phyloP scores from a whole-genome alignment of 768 basidiomycete genomes.

The Boletus rufocinnamomeus region DNA sequence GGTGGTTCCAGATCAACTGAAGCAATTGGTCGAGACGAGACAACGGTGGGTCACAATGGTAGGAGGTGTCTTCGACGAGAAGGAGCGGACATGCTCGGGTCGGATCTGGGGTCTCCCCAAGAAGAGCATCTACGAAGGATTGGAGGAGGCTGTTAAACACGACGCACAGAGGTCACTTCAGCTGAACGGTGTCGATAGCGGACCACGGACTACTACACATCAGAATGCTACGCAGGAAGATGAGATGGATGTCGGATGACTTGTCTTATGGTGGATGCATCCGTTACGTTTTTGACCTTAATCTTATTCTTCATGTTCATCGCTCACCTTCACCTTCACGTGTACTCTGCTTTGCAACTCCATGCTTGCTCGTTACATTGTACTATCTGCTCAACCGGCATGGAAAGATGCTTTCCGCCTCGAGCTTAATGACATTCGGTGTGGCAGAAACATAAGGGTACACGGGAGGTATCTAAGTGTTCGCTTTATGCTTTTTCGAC shows the following conservation, averaged over 20 bases:
- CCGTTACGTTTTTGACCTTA: slow-evolving; percentile 11
- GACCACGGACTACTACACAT: slow-evolving; percentile 34
- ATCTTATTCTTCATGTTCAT: slow-evolving; percentile 34
- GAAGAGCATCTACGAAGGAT: slow-evolving; percentile 72
- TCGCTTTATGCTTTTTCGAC: slow-evolving; percentile 46
- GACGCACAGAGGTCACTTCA: slow-evolving; percentile 33
- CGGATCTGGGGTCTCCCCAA: slow-evolving; percentile 77
- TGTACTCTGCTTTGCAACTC: slow-evolving; percentile 28
- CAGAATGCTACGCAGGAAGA: slow-evolving; percentile 53
- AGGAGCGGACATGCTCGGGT: slow-evolving; percentile 65
- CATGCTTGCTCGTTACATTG: slow-evolving; percentile 26
- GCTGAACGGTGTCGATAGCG: slow-evolving; percentile 22
- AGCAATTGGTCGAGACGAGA: slow-evolving; percentile 72
- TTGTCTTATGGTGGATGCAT: slow-evolving; percentile 1
- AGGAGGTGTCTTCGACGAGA: slow-evolving; percentile 72
- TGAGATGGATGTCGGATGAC: slow-evolving; percentile 70
- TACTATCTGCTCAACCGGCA: slow-evolving; percentile 18
- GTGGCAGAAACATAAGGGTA: not conserved
- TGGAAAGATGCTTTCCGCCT: slow-evolving; percentile 9
- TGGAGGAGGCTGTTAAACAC: slow-evolving; percentile 62
- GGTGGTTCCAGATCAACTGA: slow-evolving; percentile 65
- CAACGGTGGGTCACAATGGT: slow-evolving; percentile 78
- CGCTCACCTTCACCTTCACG: slow-evolving; percentile 24
- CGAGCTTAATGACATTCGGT: slow-evolving; percentile 8
- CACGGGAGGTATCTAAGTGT: slow-evolving; percentile 11